phyloP scores from a whole-genome alignment of 1,139 yeast species.

The Zygosaccharomyces pseudobailii region DNA sequence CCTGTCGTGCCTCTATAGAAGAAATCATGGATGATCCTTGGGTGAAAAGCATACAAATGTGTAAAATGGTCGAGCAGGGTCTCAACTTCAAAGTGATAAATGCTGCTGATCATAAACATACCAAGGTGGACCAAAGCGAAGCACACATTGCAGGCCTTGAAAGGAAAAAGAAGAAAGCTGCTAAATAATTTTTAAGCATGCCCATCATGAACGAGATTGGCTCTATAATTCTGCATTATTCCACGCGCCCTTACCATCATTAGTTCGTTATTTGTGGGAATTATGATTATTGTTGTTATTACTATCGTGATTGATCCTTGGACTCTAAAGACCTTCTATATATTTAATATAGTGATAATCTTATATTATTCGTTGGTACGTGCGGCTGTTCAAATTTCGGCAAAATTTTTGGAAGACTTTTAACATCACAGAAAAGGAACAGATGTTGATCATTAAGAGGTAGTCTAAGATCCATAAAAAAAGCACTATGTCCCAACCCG shows the following conservation, averaged over 20 bases:
- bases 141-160: slow-evolving; percentile 95
- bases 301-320: not conserved
- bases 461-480: not conserved
- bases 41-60: slow-evolving; percentile 62
- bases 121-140: slow-evolving; percentile 85
- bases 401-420: not conserved
- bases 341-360: not conserved
- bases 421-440: not conserved
- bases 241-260: not conserved
- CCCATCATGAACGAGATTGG: not conserved
- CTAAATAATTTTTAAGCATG: slow-evolving; percentile 3
- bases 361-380: not conserved
- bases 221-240: not conserved
- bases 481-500: slow-evolving; percentile 28
- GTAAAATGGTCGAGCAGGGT: slow-evolving; percentile 52
- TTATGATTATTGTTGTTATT: not conserved
- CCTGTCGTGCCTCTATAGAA: slow-evolving; percentile 78
- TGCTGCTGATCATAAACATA: slow-evolving; percentile 67
- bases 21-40: slow-evolving; percentile 79
- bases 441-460: not conserved
- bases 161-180: slow-evolving; percentile 56
- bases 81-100: slow-evolving; percentile 32
- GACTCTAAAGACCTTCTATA: not conserved
- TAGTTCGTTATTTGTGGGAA: not conserved
- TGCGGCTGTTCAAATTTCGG: not conserved